Evolutionary conservation across 2,329 filamentous ascomycete species (phyloP).

Genomic region (Sporothrix schenckii): DNA sequence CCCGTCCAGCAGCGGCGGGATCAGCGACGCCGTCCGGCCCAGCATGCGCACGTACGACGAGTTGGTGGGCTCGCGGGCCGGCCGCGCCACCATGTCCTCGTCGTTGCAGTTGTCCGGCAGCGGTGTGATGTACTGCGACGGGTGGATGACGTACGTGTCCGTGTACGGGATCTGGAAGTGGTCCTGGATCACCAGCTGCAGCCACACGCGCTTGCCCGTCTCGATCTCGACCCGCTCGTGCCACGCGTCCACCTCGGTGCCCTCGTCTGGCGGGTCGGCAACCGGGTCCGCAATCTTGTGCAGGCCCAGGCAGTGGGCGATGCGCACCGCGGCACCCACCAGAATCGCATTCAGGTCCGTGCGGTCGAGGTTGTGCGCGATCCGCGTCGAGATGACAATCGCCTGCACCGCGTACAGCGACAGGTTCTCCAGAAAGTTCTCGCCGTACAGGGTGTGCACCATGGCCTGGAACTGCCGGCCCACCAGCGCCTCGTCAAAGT

Average conservation of each 20-base stretch:
- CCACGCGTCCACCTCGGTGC: slow-evolving; percentile 23
- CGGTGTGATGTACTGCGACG: slow-evolving; percentile 42
- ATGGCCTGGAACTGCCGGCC: slow-evolving; percentile 40
- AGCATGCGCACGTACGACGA: slow-evolving; percentile 40
- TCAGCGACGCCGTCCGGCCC: slow-evolving; percentile 40
- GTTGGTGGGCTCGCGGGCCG: slow-evolving; percentile 30
- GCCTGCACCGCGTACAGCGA: slow-evolving; percentile 44
- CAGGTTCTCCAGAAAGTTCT: slow-evolving; percentile 41
- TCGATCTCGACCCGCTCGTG: slow-evolving; percentile 40
- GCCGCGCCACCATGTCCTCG: slow-evolving; percentile 37
- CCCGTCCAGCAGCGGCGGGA: slow-evolving; percentile 41
- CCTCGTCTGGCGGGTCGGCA: background rate
- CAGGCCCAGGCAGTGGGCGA: slow-evolving; percentile 42
- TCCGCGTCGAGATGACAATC: slow-evolving; percentile 43
- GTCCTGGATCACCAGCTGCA: slow-evolving; percentile 45
- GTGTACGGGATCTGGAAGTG: slow-evolving; percentile 44
- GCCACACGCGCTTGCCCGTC: slow-evolving; percentile 44
- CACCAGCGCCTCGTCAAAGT: slow-evolving; percentile 32
- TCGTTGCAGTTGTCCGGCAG: slow-evolving; percentile 44
- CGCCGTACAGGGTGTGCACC: slow-evolving; percentile 41
- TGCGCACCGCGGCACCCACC: slow-evolving; percentile 43
- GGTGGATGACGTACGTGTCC: slow-evolving; percentile 44
- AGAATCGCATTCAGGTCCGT: slow-evolving; percentile 44
- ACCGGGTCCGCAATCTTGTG: slow-evolving; percentile 38
- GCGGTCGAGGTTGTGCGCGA: slow-evolving; percentile 44